Base-by-base conservation (phyloP, 305 asterid species). In the Fraxinus baroniana region DNA sequence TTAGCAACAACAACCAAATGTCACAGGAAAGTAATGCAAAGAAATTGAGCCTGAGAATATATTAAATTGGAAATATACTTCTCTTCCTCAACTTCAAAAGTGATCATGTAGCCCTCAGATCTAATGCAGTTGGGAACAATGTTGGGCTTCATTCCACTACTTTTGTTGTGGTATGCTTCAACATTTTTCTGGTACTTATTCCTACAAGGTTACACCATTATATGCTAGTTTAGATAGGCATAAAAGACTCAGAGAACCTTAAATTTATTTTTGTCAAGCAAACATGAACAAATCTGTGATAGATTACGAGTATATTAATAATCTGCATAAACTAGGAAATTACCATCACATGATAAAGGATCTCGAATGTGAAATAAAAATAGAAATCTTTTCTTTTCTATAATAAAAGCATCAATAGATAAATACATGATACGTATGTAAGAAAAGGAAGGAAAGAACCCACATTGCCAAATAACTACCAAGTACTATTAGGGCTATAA, bases 81-180 rank as follows among this genome's bases (percentile, higher is more conserved):
- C 89, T 95, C 99, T 87, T 94, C 99, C 95, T 95, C 99, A 74
- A 94, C 93, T 89, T 95, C 99, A 83, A 95, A 95, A 78, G 98
- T 93, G 77, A 95, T 94, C 93, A 89, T 92, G 92, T 95, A 95
- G 87, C 92, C 90, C 88, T 95, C 98, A 46, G 98, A 94, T 90
- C 98, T 87, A 83, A 95, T 93, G 89, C 97, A 94, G 87, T 92
- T 95, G 64, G 99, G 99, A 79, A 94, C 89, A 79, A 91, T 87
- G 78, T 87, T 95, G 83, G 95, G 97, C 89, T 93, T 95, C 94
- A 91, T 84, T 79, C 96, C 96, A 81, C 90, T 88, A 49, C 93
- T 90, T 89, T 86, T 93, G 84, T 86, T 94, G 90, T 95, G 99
- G 90, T 86, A 95, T 46, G 98, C 99, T 89, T 95, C 99, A 74